A percentile compares a stretch with the other conserved stretches of the same genome.
Evolutionary conservation across 2,329 filamentous ascomycete genomes (phyloP).

Genomic region (Alternaria hordeiaustralica): DNA sequence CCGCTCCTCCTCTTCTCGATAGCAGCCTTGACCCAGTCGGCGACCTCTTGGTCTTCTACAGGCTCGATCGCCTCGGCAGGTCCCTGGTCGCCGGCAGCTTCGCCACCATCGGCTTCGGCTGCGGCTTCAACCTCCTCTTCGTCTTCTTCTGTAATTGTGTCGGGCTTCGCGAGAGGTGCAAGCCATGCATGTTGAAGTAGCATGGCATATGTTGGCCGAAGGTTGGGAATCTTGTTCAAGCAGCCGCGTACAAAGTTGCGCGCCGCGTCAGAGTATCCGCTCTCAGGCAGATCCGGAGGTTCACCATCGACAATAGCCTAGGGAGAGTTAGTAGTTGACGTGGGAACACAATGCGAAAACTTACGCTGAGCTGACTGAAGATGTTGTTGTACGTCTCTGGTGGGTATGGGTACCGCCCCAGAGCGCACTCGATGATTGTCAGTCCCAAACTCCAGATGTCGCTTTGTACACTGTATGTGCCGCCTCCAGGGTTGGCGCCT

Average conservation of each 20-base stretch:
- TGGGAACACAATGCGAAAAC: constrained; percentile 42
- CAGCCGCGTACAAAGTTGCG: constrained; percentile 88
- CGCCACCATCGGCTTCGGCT: constrained; percentile 52
- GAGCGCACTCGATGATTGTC: constrained; percentile 93
- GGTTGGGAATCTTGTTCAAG: constrained; percentile 88
- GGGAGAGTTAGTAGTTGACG: background rate
- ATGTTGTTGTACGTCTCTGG: constrained; percentile 98
- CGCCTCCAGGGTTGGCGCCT: constrained; percentile 71
- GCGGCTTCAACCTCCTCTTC: constrained; percentile 63
- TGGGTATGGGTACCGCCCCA: constrained; percentile 94
- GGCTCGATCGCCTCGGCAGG: constrained; percentile 33
- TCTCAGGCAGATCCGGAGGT: constrained; percentile 82
- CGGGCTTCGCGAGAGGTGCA: constrained; percentile 73
- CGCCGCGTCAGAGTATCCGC: constrained; percentile 79
- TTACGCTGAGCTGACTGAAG: constrained; percentile 94
- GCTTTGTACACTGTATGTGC: constrained; percentile 96
- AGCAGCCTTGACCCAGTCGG: constrained; percentile 79
- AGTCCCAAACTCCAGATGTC: constrained; percentile 97
- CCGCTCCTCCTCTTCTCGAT: constrained; percentile 71
- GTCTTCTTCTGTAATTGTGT: constrained; percentile 74
- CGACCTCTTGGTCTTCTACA: constrained; percentile 79
- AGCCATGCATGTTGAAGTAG: constrained; percentile 92
- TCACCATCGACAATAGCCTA: constrained; percentile 98
- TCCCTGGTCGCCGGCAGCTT: constrained; percentile 40
- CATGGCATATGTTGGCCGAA: constrained; percentile 92